Evolutionary conservation across 192 early-diverging fungal species (phyloP).

Genomic region (Umbelopsis ramanniana): DNA sequence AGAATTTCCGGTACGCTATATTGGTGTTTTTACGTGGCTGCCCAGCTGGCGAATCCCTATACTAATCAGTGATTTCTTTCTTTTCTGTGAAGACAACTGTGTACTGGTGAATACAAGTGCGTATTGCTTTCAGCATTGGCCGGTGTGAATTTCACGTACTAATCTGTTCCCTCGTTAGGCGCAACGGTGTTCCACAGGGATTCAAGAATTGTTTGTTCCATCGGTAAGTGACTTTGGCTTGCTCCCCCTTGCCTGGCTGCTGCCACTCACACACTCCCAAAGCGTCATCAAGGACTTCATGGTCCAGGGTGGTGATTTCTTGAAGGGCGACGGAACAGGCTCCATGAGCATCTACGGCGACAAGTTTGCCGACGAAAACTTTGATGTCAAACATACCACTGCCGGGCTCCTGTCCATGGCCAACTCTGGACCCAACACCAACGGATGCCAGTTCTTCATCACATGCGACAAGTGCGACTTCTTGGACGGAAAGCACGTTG

Average conservation of each 20-base stretch:
- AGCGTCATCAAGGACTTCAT: slow-evolving; percentile 92
- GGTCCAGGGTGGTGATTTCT: slow-evolving; percentile 91
- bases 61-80: not conserved
- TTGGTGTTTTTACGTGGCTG: too few species aligned
- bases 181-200: slow-evolving; percentile 82
- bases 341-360: slow-evolving; percentile 86
- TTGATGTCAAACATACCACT: slow-evolving; percentile 81
- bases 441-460: slow-evolving; percentile 94
- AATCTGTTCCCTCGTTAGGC: slow-evolving; percentile 39
- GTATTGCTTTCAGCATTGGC: not conserved
- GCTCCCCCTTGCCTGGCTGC: not conserved
- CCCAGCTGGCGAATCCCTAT: too few species aligned
- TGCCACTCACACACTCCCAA: not conserved
- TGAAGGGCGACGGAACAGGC: slow-evolving; percentile 92
- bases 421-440: slow-evolving; percentile 83
- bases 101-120: slow-evolving; percentile 87
- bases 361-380: slow-evolving; percentile 83
- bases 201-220: slow-evolving; percentile 87
- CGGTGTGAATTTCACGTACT: slow-evolving; percentile 6
- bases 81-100: slow-evolving; percentile 70
- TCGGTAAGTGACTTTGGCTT: slow-evolving; percentile 41
- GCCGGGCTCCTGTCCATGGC: slow-evolving; percentile 91
- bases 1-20: slow-evolving; percentile 72
- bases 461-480: slow-evolving; percentile 87
- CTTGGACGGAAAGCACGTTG: slow-evolving; percentile 89